These are phyloP conservation scores for Arctostaphylos glauca DNA, from an alignment of 148 eudicot genomes.

Conservation along the genomic window DNA sequence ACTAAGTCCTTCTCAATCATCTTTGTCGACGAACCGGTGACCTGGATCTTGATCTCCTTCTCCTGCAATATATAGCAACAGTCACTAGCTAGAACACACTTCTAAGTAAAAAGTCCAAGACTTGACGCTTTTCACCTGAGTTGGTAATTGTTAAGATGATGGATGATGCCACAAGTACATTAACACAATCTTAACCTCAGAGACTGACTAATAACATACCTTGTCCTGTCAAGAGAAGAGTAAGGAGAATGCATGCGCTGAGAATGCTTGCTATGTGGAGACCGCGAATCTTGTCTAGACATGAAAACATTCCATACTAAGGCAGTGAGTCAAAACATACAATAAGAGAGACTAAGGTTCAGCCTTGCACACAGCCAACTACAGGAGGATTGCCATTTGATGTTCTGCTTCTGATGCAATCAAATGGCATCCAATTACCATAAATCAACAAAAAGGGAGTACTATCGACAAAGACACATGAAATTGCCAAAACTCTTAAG, in stretches of 20 bases:
- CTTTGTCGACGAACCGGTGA: conserved; percentile 67
- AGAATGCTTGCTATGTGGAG: conserved; percentile 96
- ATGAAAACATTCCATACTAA: conserved; percentile 79
- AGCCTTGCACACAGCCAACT: conserved; percentile 33
- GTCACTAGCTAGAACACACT: conserved; percentile 4
- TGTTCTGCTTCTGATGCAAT: conserved; percentile 14
- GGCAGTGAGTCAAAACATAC: conserved; percentile 52
- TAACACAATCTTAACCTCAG: conserved; percentile 10
- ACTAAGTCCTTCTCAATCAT: conserved; percentile 24
- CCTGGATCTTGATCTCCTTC: conserved; percentile 61
- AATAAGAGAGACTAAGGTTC: conserved; percentile 31
- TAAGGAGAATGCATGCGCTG: conserved; percentile 98
- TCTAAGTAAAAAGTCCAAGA: neutral
- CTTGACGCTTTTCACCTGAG: conserved; percentile 26
- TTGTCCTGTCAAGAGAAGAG: conserved; percentile 83
- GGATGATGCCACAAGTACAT: conserved; percentile 13
- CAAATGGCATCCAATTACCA: conserved; percentile 8
- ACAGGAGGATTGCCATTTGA: conserved; percentile 17
- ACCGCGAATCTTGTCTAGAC: conserved; percentile 95
- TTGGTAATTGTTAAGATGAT: conserved; percentile 15
- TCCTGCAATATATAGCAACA: conserved; percentile 37
- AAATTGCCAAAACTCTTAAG: neutral
- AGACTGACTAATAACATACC: conserved; percentile 47
- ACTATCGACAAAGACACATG: neutral
- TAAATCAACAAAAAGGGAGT: neutral